Base-by-base conservation (phyloP, 2,329 filamentous ascomycete species). In the Fusarium clavum region DNA sequence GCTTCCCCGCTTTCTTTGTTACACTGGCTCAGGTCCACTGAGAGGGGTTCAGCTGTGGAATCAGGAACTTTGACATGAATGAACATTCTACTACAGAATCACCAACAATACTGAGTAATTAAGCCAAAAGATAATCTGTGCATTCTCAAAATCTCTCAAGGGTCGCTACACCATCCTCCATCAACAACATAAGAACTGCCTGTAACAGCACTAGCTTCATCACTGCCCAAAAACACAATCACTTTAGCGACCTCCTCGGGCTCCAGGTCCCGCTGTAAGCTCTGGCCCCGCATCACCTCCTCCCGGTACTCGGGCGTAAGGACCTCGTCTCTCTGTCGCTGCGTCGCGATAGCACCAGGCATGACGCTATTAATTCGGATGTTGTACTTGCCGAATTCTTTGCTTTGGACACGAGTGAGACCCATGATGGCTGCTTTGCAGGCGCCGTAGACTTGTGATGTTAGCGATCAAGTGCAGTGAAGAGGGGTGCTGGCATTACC, bases 391-490 rank as follows among this genome's bases (percentile, higher is more conserved):
- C 83, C 80, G 27, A 88, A 81, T 76, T 88, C 86, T 49, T 84
- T 82, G 5, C 85, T 81, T 82, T 86, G 87, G 6, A 83, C 85
- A 38, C 85, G 82, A 16, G 85, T 87, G 79, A 88, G 83, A 53
- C 85, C 86, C 76, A 88, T 84, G 34, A 87, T 75, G 0, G 84
- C 87, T 0, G 85, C 85, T 76, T 88, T 88, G 73, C 82, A 83
- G 76, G 73, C 82, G 78, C 78, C 87, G 84, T 73, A 88, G 77
- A 65, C 79, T 78, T 16, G 13, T 2, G 2, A 1, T 48, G 5
- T 64, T 6, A 64, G 44, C n/a, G n/a, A n/a, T n/a, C n/a, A n/a
- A 4, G 4, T 3, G 2, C 4, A 5, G 8, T 4, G 2, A 22
- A 13, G 18, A 3, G 3, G 2, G 4, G 53, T 32, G 1, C 10